Evolutionary conservation across 768 basidiomycete species (phyloP).

Genomic region (Lactarius hatsudake): DNA sequence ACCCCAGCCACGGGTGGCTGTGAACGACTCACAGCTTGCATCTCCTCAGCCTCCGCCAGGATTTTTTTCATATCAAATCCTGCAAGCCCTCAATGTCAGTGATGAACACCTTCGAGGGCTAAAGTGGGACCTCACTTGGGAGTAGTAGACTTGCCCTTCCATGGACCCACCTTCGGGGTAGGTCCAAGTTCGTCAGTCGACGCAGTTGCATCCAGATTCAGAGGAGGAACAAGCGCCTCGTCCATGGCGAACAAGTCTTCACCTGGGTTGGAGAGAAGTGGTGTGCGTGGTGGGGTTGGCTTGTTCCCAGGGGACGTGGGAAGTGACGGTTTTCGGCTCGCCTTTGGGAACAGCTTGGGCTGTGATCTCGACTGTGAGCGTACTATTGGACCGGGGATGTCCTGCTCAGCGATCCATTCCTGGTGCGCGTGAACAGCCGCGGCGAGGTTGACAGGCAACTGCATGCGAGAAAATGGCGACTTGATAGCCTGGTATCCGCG

Average conservation of each 20-base stretch:
- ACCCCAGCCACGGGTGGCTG: slow-evolving; percentile 22
- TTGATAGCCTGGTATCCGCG: slow-evolving; percentile 59
- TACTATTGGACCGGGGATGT: slow-evolving; percentile 59
- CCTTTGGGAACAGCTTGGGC: slow-evolving; percentile 32
- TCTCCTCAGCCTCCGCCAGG: slow-evolving; percentile 70
- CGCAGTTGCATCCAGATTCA: slow-evolving; percentile 28
- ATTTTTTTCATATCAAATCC: slow-evolving; percentile 79
- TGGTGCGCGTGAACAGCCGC: slow-evolving; percentile 50
- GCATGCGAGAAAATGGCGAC: slow-evolving; percentile 62
- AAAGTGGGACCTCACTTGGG: slow-evolving; percentile 48
- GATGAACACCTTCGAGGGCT: background rate
- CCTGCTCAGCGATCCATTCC: slow-evolving; percentile 69
- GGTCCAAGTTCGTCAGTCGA: background rate
- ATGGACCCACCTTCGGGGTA: slow-evolving; percentile 30
- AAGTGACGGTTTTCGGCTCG: slow-evolving; percentile 33
- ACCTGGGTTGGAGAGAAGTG: slow-evolving; percentile 33
- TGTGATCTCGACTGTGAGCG: slow-evolving; percentile 30
- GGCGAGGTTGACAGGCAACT: slow-evolving; percentile 48
- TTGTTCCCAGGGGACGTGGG: slow-evolving; percentile 33
- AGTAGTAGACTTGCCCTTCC: slow-evolving; percentile 37
- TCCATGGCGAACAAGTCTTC: slow-evolving; percentile 88
- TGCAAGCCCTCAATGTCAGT: slow-evolving; percentile 32
- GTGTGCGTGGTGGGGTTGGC: slow-evolving; percentile 30
- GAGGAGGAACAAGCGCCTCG: slow-evolving; percentile 43
- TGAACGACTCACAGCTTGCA: slow-evolving; percentile 25